Conservation (phyloP, 768 basidiomycete species). For the Hygrophorus russula region DNA sequence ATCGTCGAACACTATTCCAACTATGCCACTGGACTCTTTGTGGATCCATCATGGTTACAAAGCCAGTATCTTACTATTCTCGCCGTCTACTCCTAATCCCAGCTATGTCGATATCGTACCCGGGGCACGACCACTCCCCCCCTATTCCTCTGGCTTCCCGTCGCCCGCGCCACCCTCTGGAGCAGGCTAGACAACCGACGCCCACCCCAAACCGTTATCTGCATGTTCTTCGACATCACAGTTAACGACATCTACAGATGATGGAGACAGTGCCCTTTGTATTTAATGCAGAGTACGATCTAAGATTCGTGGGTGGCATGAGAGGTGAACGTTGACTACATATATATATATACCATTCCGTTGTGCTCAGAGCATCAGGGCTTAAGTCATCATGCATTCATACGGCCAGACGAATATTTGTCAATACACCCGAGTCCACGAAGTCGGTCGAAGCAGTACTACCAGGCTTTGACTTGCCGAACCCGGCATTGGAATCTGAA, state of each 20-base stretch:
- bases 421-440: no score
- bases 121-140: no score
- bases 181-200: neutral
- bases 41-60: constrained; percentile 1
- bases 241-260: constrained; percentile 10
- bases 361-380: no score
- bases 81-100: neutral
- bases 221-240: neutral
- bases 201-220: neutral
- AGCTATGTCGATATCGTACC: neutral
- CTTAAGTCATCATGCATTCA: no score
- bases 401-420: no score
- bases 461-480: no score
- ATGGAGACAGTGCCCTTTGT: constrained; percentile 26
- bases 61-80: constrained; percentile 1
- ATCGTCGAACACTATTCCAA: neutral
- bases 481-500: no score
- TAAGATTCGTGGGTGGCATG: no score
- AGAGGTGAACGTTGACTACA: no score
- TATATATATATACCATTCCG: no score
- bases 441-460: no score
- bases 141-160: neutral
- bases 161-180: neutral
- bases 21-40: neutral
- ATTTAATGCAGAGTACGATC: constrained; percentile 24